phyloP scores from a whole-genome alignment of 768 basidiomycete species.

The Exsudoporus frostii region DNA sequence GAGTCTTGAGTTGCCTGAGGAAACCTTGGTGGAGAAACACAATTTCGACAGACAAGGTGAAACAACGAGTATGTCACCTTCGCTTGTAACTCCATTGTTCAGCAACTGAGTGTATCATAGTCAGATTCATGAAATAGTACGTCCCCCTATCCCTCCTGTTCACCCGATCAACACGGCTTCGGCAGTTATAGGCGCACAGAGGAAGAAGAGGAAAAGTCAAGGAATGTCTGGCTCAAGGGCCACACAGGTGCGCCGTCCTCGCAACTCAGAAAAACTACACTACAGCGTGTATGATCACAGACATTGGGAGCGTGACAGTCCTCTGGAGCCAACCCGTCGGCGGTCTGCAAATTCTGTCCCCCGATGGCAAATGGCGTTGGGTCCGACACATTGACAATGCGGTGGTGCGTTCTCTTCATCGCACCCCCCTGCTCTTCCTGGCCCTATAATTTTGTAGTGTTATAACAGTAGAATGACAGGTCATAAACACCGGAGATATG shows the following conservation, averaged over 20 bases:
- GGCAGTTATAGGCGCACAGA: constrained; percentile 46
- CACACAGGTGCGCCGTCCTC: constrained; percentile 43
- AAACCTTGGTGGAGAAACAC: constrained; percentile 48
- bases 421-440: background rate
- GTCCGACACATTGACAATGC: constrained; percentile 57
- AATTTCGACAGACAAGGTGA: constrained; percentile 38
- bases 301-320: constrained; percentile 53
- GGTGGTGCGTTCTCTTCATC: constrained; percentile 34
- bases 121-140: constrained; percentile 65
- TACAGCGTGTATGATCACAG: constrained; percentile 42
- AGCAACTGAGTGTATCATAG: constrained; percentile 26
- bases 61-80: constrained; percentile 33
- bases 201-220: constrained; percentile 48
- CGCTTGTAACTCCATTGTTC: background rate
- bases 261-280: background rate
- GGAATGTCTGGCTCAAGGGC: constrained; percentile 58
- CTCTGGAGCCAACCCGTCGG: constrained; percentile 60
- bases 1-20: constrained; percentile 53
- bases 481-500: constrained; percentile 58
- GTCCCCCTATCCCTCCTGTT: constrained; percentile 5
- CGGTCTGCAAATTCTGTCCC: constrained; percentile 53
- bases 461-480: constrained; percentile 31
- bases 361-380: constrained; percentile 55
- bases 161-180: background rate
- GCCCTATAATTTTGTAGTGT: background rate